Base-by-base conservation (phyloP, 2,329 filamentous ascomycete species). In the Exophiala viscosa region DNA sequence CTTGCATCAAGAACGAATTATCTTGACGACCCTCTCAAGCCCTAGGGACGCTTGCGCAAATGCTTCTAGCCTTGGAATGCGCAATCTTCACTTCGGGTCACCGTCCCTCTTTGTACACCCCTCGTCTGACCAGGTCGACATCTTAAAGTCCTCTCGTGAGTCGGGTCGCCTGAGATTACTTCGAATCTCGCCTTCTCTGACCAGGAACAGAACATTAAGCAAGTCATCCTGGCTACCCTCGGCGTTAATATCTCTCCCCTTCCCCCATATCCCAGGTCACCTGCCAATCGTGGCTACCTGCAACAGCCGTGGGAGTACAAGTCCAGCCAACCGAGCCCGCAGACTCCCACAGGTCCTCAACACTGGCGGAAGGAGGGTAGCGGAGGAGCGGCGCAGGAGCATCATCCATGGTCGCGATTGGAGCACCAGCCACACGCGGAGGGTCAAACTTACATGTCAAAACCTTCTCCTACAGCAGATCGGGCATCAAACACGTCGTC, bases 381-480 rank as follows among this genome's bases (percentile, higher is more conserved):
- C 52, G 57, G 58, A 57, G 54, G 49, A 50, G 57, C 11, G 50
- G 50, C 55, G 57, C 49, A 49, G 52, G 49, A 59, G 55, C 55
- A 38, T 58, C 45, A 52, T 53, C 49, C 54, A 60, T 58, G 57
- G 49, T 59, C 48, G 55, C 53, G 52, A 50, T 45, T 48, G 45
- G 51, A 33, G 48, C 33, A 49, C 47, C 57, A 48, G 57, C 54
- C 52, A 50, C 54, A 53, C 45, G 58, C 54, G 55, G 54, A 60
- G 58, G 58, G 46, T 51, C 49, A 42, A 31, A 55, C 46, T 57
- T 60, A 60, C 58, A 62, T 62, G 60, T 62, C 60, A 60, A 55
- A 57, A 52, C 43, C 50, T 32, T 55, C 59, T 20, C 47, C 47
- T 2, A 33, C 48, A 55, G 35, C 45, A 50, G 48, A 52, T 20